Conservation (phyloP, 2,329 filamentous ascomycete genomes). For the Cladosporium sp. region DNA sequence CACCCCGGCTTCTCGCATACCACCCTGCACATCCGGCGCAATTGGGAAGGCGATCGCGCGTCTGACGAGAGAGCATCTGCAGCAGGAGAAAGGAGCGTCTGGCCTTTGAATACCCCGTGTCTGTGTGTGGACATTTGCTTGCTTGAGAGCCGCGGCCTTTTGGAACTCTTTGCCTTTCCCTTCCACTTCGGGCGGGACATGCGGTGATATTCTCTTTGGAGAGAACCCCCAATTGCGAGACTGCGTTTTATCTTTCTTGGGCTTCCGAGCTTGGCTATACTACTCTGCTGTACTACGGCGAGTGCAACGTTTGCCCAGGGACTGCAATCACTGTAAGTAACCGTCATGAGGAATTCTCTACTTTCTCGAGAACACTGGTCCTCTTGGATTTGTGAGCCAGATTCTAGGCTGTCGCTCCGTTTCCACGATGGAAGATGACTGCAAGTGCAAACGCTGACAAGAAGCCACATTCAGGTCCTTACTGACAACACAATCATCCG, state of each 20-base stretch:
- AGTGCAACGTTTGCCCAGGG: neutral
- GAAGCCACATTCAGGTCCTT: conserved; percentile 4
- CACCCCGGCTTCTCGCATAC: conserved; percentile 10
- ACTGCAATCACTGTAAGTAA: neutral
- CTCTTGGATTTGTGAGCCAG: neutral
- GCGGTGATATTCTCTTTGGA: conserved; percentile 12
- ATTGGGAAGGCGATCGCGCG: conserved; percentile 14
- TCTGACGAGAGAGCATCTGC: conserved; percentile 10
- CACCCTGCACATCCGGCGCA: conserved; percentile 7
- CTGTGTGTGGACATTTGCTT: conserved; percentile 4
- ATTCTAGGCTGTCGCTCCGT: neutral
- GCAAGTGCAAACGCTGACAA: conserved; percentile 5
- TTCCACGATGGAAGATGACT: neutral
- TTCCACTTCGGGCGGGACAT: conserved; percentile 11
- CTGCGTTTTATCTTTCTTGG: neutral
- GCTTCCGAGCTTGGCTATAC: neutral
- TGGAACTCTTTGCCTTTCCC: neutral
- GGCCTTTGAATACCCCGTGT: neutral
- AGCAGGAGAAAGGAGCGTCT: conserved; percentile 11
- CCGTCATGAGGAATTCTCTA: neutral
- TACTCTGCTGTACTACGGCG: neutral
- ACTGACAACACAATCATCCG: neutral
- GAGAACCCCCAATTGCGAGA: neutral
- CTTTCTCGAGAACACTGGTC: neutral
- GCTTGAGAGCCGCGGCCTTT: neutral